phyloP scores from a whole-genome alignment of 768 basidiomycete genomes.

The Mycena latifolia region DNA sequence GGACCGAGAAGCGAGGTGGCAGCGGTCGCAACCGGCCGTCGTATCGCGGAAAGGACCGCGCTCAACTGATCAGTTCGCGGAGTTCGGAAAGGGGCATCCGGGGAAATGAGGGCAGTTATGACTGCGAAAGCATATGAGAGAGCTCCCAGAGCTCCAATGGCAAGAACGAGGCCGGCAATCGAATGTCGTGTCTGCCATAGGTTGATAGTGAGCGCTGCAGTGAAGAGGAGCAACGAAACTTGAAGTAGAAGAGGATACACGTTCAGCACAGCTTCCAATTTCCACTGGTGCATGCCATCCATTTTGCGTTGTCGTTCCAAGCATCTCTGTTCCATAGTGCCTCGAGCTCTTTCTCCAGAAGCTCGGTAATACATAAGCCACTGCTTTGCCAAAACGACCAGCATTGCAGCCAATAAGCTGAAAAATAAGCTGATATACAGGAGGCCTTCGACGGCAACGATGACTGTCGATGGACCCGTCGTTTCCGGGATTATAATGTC shows the following conservation, averaged over 20 bases:
- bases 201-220: neutral
- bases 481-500: too few relatives aligned
- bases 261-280: neutral
- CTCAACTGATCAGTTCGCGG: neutral
- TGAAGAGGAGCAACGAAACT: neutral
- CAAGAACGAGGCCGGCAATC: neutral
- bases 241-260: neutral
- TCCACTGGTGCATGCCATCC: neutral
- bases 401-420: too few relatives aligned
- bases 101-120: neutral
- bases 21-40: neutral
- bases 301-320: neutral
- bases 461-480: too few relatives aligned
- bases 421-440: neutral
- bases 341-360: neutral
- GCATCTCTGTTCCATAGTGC: neutral
- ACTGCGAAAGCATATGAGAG: neutral
- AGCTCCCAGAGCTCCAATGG: neutral
- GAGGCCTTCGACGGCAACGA: neutral
- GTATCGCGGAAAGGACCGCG: neutral
- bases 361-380: neutral
- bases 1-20: neutral
- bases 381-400: neutral
- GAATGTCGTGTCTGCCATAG: neutral
- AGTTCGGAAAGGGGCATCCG: neutral